Evolutionary conservation across 1,284 basidiomycete genomes (phyloP), one percentile per base, ranked within the genome.

Genomic region (Leccinum ponderosum): DNA sequence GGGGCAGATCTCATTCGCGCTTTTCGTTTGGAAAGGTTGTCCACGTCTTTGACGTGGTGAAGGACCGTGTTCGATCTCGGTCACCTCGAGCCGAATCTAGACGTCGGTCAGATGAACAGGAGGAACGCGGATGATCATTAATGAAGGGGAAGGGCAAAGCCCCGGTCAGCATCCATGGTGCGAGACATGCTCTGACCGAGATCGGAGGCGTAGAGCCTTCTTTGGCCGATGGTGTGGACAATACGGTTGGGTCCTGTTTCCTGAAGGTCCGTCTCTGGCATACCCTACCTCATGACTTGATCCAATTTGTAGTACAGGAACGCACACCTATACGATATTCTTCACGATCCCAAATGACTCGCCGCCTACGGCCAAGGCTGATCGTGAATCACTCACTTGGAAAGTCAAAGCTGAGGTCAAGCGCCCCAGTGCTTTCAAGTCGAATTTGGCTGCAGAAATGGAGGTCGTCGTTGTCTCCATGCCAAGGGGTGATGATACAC

Each of bases 291-390:
- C 57, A 20, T 33, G 4, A 6, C 9, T 7, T 53, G 53, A 56
- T 59, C 44, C 57, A 53, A 69, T 44, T 22, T 14, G 33, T 11
- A 37, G 29, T 58, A 17, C 68, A 92, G 94, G 94, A 17, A 90
- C 87, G 5, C 98, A 98, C 74, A 95, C 91, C 48, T 99, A 95
- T 74, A 95, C 96, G 1, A 93, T 99, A 69, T 92, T 92, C 17
- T 94, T 98, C 74, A 82, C 89, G 4, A 87, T 99, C 53, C 94
- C 96, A 0, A 81, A 87, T 3, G 84, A 86, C 62, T 83, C 91
- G 3, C 94, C 95, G 3, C 94, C 97, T 0, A 89, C 89, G 0
- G 80, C 97, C 61, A 82, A 84, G 56, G 90, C 90, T 65, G 86
- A 91, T 59, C 93, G 88, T 70, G 96, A 95, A 14, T 84, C 85